Percentiles rank a stretch among this genome's conserved stretches.
These are phyloP conservation scores for Stylosanthes scabra DNA, from an alignment of 331 rosid genomes.

Conservation along the genomic window DNA sequence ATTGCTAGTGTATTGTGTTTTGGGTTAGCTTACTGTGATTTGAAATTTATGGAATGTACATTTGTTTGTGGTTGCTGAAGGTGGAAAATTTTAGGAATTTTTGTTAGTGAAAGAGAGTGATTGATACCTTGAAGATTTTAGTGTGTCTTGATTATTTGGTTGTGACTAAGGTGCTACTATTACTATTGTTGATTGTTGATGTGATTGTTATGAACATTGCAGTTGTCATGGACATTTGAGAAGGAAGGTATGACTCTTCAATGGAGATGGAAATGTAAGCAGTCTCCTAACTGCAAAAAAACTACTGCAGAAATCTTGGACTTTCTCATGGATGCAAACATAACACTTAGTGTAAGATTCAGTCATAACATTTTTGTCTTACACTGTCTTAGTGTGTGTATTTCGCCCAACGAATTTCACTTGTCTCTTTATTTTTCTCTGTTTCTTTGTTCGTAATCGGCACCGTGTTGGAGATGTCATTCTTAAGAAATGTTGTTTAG, in stretches of 20 bases:
- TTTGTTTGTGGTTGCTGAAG: background rate
- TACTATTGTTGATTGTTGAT: background rate
- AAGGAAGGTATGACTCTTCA: constrained; percentile 80
- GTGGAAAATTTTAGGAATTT: too few relatives aligned
- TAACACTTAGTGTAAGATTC: constrained; percentile 75
- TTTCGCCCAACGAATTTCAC: background rate
- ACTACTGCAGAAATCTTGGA: constrained; percentile 67
- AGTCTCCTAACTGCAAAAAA: constrained; percentile 59
- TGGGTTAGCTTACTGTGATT: background rate
- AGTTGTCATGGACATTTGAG: constrained; percentile 93
- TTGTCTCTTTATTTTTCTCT: background rate
- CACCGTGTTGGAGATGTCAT: constrained; percentile 23
- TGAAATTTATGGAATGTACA: background rate
- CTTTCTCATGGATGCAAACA: constrained; percentile 87
- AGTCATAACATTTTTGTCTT: constrained; percentile 25
- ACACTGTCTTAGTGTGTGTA: background rate
- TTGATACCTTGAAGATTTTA: background rate
- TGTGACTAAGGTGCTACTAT: background rate
- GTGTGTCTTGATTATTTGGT: background rate
- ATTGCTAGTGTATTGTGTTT: background rate
- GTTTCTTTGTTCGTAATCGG: constrained; percentile 5
- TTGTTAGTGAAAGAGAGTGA: background rate
- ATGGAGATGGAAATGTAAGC: constrained; percentile 92
- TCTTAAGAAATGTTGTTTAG: background rate
- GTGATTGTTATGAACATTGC: constrained; percentile 28